Conservation (phyloP, 225 moss, liverwort and hornwort genomes). For the Marchantia paleacea region DNA sequence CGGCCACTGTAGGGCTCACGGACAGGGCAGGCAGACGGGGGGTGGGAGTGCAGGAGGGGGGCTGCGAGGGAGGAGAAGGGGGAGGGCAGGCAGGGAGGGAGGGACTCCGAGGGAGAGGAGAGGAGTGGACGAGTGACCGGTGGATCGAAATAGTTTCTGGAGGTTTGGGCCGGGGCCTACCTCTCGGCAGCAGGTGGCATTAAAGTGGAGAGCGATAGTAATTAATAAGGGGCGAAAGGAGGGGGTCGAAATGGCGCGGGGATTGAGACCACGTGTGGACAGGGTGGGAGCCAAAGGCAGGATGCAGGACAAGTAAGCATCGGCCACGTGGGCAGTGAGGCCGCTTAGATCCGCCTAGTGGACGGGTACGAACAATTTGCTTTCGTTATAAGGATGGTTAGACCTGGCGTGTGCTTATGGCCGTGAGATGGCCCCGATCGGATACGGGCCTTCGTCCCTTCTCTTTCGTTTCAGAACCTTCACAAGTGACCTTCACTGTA, state of each 20-base stretch:
- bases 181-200: slow-evolving; percentile 6
- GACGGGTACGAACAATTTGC: too few species aligned
- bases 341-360: not conserved
- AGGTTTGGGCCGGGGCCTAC: not conserved
- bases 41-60: not conserved
- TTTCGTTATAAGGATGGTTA: not conserved
- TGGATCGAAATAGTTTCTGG: not conserved
- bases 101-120: not conserved
- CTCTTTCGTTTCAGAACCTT: not conserved
- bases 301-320: not conserved
- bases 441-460: not conserved
- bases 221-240: not conserved
- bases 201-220: not conserved
- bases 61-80: not conserved
- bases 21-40: not conserved
- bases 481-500: too few species aligned
- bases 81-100: not conserved
- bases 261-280: slow-evolving; percentile 8
- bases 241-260: slow-evolving; percentile 1
- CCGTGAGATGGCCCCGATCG: not conserved
- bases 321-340: not conserved
- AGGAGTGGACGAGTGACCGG: not conserved
- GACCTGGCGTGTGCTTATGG: not conserved
- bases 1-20: not conserved
- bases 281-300: not conserved